Evolutionary conservation across 305 asterid genomes (phyloP).

Genomic region (Andrographis paniculata): DNA sequence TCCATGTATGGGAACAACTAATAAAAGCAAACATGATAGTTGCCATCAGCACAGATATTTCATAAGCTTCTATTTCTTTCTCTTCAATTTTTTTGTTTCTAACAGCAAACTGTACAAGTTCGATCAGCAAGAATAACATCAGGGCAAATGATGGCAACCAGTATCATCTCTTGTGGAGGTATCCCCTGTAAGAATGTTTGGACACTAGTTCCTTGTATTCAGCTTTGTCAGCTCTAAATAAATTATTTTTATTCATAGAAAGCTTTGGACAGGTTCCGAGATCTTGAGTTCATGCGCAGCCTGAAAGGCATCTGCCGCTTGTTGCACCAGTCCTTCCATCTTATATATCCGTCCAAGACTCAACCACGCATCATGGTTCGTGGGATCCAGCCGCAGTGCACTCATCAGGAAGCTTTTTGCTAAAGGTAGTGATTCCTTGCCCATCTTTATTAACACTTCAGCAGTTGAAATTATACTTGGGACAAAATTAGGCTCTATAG

Average conservation of each 20-base stretch:
- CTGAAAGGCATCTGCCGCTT: slow-evolving; percentile 89
- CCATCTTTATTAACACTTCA: slow-evolving; percentile 43
- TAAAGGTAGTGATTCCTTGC: slow-evolving; percentile 33
- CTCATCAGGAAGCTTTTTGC: slow-evolving; percentile 77
- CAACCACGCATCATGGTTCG: slow-evolving; percentile 70
- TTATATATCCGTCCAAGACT: slow-evolving; percentile 55
- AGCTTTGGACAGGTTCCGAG: slow-evolving; percentile 66
- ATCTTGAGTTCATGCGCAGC: slow-evolving; percentile 89
- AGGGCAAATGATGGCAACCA: neutral
- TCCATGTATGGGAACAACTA: too few relatives aligned
- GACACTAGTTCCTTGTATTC: neutral
- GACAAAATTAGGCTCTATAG: slow-evolving; percentile 66
- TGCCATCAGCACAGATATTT: too few relatives aligned
- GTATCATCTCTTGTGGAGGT: neutral
- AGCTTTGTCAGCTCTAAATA: slow-evolving; percentile 2
- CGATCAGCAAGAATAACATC: slow-evolving; percentile 12
- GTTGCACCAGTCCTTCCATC: slow-evolving; percentile 59
- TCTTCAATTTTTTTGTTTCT: neutral
- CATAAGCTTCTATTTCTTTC: slow-evolving; percentile 3
- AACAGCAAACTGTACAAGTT: slow-evolving; percentile 20
- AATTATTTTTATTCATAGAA: slow-evolving; percentile 20
- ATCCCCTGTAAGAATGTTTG: neutral
- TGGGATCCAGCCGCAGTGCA: slow-evolving; percentile 76
- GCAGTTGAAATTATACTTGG: slow-evolving; percentile 83
- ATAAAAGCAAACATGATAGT: too few relatives aligned